Evolutionary conservation across 2,329 filamentous ascomycete species (phyloP).

Genomic region (Penicillium frequentans): DNA sequence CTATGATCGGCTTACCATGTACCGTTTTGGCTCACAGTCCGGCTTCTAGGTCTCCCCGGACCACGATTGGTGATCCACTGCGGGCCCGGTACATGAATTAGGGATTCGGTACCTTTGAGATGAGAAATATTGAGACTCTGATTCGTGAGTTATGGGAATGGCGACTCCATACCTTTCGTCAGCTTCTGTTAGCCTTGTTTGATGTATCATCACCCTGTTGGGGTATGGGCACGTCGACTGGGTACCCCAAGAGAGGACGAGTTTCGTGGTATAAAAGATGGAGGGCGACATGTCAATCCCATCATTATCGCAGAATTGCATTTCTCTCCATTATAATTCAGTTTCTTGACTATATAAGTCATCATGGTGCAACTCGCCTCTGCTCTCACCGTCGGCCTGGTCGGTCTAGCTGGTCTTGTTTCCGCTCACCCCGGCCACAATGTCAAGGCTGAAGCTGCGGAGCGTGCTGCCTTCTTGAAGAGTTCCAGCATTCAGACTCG

Average conservation of each 20-base stretch:
- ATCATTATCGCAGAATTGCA: not conserved
- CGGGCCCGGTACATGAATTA: constrained; percentile 1
- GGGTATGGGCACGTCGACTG: not conserved
- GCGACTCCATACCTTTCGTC: constrained; percentile 4
- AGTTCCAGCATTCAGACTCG: constrained; percentile 38
- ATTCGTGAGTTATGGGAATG: constrained; percentile 8
- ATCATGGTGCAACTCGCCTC: constrained; percentile 23
- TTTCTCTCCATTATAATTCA: not conserved
- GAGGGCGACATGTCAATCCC: not conserved
- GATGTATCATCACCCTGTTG: not conserved
- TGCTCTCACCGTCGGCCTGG: constrained; percentile 22
- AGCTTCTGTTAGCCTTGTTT: constrained; percentile 1
- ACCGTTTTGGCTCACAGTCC: not conserved
- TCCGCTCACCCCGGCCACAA: constrained; percentile 54
- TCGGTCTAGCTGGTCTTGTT: constrained; percentile 26
- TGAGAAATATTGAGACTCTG: constrained; percentile 11
- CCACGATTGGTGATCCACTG: constrained; percentile 5
- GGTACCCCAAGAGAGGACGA: not conserved
- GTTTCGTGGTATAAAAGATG: not conserved
- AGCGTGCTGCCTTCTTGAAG: constrained; percentile 50
- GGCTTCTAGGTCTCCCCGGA: not conserved
- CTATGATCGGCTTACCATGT: not conserved
- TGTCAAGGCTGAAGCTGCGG: constrained; percentile 48
- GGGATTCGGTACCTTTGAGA: not conserved
- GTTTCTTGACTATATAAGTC: not conserved